Base-by-base conservation (phyloP, 768 basidiomycete genomes). In the Amanita polypyramis region DNA sequence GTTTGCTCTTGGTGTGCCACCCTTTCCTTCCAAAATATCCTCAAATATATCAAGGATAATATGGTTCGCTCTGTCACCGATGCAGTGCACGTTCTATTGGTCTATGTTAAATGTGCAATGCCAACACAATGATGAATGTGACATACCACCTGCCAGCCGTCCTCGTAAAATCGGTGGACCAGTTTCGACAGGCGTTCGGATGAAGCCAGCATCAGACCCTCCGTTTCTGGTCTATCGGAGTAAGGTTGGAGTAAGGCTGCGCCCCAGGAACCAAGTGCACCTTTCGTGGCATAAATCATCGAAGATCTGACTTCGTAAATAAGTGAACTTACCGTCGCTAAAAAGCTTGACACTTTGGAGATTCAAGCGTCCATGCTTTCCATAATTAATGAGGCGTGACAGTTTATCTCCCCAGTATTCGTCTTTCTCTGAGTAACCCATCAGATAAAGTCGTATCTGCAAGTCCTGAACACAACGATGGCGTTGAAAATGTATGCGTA, bases 201-300 rank as follows among this genome's bases (percentile, higher is more conserved):
- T 2, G 72, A 65, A 44, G 68, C 68, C 20, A 78, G 73, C 72
- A 97, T 72, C 47, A 89, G 69, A 1, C 94, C 94, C 7, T 59
- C 70, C 20, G 77, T 79, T 0, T 76, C 72, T 1, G 86, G 81
- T 17, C 85, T 77, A 62, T 95, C 89, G 0, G 80, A 74, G 60
- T 96, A 98, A 14, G 91, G 88, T 42, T 82, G 74, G 4, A 88
- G 65, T 48, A 98, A 71, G 0, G 95, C 93, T 0, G 95, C 93
- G 5, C 95, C 94, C 73, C 87, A 89, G 1, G 86, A 89, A 0
- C 95, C 91, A 3, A 98, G 74, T 0, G 94, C 94, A 35, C 93
- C 84, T 14, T 32, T 52, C 51, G 14, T 21, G 43, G 2, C 4
- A 12, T 5, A 12, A 3, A 2, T 21, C 9, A 40, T 17, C 19